Conservation (phyloP, 1,139 yeast genomes). For the Blastobotrys serpentis region DNA sequence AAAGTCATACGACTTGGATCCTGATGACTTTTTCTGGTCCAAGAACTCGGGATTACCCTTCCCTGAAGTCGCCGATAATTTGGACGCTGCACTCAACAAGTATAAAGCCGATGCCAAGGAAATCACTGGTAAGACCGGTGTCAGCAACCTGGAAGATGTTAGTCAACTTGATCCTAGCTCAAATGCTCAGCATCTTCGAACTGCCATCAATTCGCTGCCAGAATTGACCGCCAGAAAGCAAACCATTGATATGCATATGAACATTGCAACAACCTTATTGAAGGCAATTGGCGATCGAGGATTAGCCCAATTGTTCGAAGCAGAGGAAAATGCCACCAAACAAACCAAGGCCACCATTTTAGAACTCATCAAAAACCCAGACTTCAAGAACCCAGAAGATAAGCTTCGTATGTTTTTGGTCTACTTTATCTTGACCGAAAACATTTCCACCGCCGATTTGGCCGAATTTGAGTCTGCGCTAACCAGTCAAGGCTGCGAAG, state of each 20-base stretch:
- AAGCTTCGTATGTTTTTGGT: conserved; percentile 86
- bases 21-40: conserved; percentile 89
- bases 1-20: conserved; percentile 81
- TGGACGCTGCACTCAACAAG: conserved; percentile 74
- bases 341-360: conserved; percentile 49
- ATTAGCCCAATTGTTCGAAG: conserved; percentile 86
- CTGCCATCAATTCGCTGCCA: conserved; percentile 90
- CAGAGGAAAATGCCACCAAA: conserved; percentile 63
- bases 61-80: conserved; percentile 97
- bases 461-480: conserved; percentile 66
- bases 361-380: conserved; percentile 42
- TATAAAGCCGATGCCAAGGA: conserved; percentile 88
- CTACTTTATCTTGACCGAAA: conserved; percentile 56
- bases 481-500: conserved; percentile 53
- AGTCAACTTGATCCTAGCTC: conserved; percentile 45
- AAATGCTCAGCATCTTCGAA: conserved; percentile 67
- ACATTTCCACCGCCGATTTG: conserved; percentile 59
- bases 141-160: conserved; percentile 63
- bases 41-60: conserved; percentile 83
- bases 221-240: conserved; percentile 85
- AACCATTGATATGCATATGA: conserved; percentile 95
- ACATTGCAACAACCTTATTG: conserved; percentile 80
- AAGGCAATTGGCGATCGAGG: conserved; percentile 81
- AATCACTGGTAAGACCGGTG: conserved; percentile 77
- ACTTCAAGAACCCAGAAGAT: conserved; percentile 58